Percentiles rank a stretch among this genome's conserved stretches.
These are phyloP conservation scores for Eucalyptus melliodora DNA, from an alignment of 345 rosid genomes.

Conservation along the genomic window DNA sequence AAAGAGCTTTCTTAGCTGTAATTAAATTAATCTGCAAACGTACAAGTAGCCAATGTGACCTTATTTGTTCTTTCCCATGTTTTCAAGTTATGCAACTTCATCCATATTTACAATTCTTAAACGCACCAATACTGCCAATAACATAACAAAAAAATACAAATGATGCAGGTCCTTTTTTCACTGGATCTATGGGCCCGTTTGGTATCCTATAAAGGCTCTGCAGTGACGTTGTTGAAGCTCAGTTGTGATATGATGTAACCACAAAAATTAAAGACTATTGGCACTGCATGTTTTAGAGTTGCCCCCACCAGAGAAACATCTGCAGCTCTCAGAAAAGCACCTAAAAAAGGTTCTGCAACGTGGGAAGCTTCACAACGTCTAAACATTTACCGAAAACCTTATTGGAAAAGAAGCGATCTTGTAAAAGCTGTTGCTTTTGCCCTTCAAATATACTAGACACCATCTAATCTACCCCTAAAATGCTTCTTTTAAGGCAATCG, in stretches of 20 bases:
- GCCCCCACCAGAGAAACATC: neutral
- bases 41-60: neutral
- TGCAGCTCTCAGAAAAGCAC: neutral
- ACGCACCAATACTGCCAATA: neutral
- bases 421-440: neutral
- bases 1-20: neutral
- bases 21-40: neutral
- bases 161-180: neutral
- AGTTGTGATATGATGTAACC: neutral
- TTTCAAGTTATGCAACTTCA: neutral
- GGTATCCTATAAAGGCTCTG: neutral
- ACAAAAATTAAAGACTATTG: neutral
- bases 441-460: neutral
- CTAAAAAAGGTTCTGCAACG: neutral
- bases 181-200: neutral
- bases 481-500: neutral
- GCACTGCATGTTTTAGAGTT: neutral
- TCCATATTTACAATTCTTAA: neutral
- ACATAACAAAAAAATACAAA: neutral
- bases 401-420: neutral
- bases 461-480: neutral
- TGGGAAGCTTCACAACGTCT: neutral
- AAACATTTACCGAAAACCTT: neutral
- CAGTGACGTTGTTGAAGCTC: neutral
- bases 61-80: neutral